phyloP scores from a whole-genome alignment of 2,329 filamentous ascomycete species.

The Pyrenophora teres region DNA sequence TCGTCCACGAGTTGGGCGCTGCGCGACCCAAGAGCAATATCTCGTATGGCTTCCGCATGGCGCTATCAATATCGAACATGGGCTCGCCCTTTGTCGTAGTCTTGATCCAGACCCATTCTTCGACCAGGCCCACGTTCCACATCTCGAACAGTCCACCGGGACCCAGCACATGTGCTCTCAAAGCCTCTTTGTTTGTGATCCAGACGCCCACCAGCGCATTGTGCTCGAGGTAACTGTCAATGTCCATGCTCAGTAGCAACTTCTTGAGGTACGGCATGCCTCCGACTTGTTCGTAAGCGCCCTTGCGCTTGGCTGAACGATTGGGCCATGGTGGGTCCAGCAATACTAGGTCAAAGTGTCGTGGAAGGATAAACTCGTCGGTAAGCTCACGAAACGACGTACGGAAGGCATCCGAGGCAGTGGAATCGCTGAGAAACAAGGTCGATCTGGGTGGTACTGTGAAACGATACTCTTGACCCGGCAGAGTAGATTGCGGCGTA shows the following conservation, averaged over 20 bases:
- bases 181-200: conserved; percentile 73
- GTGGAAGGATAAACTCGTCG: conserved; percentile 49
- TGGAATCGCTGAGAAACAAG: conserved; percentile 57
- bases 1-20: conserved; percentile 30
- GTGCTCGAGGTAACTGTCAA: conserved; percentile 51
- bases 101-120: conserved; percentile 83
- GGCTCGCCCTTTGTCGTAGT: conserved; percentile 68
- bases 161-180: conserved; percentile 60
- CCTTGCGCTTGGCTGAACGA: conserved; percentile 69
- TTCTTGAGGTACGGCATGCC: conserved; percentile 54
- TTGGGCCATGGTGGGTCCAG: conserved; percentile 85
- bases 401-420: conserved; percentile 44
- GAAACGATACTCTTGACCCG: conserved; percentile 39
- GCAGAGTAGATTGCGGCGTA: conserved; percentile 5
- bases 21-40: conserved; percentile 65
- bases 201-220: conserved; percentile 67
- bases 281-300: conserved; percentile 53
- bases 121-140: conserved; percentile 68
- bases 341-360: conserved; percentile 68
- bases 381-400: conserved; percentile 44
- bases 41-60: conserved; percentile 79
- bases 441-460: conserved; percentile 56
- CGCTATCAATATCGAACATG: conserved; percentile 62
- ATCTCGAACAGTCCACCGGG: conserved; percentile 64
- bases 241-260: conserved; percentile 49